Percentiles rank a stretch among this genome's conserved stretches.
Conservation (phyloP, 352 stramenopile genomes). For the Globisporangium carolinianum region DNA sequence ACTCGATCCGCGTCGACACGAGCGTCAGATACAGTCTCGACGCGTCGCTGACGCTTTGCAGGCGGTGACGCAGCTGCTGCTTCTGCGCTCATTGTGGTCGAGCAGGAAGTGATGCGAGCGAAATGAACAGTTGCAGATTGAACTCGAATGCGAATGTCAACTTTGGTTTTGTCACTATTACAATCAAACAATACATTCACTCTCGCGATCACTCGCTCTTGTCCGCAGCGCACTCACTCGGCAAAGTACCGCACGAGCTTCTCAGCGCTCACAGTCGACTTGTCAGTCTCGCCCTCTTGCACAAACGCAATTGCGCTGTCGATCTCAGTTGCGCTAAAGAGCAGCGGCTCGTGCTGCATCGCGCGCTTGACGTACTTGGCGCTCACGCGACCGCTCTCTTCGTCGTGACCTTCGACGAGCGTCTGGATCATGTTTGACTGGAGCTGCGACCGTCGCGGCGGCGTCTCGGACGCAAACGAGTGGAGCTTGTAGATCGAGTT, state of each 20-base stretch:
- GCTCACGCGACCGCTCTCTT: conserved; percentile 42
- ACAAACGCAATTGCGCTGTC: conserved; percentile 42
- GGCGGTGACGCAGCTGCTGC: background rate
- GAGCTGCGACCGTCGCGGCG: conserved; percentile 51
- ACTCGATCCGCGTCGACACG: too few species aligned
- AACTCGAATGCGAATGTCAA: background rate
- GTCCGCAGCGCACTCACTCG: conserved; percentile 1
- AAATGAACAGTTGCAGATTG: too few species aligned
- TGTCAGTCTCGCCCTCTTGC: conserved; percentile 28
- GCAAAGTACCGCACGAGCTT: conserved; percentile 32
- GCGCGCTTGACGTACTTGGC: conserved; percentile 55
- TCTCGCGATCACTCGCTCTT: background rate
- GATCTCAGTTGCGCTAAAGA: conserved; percentile 77
- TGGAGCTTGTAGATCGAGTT: conserved; percentile 77
- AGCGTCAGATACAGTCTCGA: too few species aligned
- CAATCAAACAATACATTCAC: background rate
- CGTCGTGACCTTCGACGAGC: conserved; percentile 54
- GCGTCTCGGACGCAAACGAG: conserved; percentile 48
- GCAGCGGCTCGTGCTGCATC: conserved; percentile 70
- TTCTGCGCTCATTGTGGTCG: background rate
- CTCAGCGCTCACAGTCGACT: conserved; percentile 38
- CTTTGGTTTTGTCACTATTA: background rate
- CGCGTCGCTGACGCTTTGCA: conserved; percentile 3
- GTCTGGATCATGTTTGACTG: conserved; percentile 71
- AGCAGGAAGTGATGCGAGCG: too few species aligned